Evolutionary conservation across 2,329 filamentous ascomycete genomes (phyloP).

Genomic region (Fusarium sp.): DNA sequence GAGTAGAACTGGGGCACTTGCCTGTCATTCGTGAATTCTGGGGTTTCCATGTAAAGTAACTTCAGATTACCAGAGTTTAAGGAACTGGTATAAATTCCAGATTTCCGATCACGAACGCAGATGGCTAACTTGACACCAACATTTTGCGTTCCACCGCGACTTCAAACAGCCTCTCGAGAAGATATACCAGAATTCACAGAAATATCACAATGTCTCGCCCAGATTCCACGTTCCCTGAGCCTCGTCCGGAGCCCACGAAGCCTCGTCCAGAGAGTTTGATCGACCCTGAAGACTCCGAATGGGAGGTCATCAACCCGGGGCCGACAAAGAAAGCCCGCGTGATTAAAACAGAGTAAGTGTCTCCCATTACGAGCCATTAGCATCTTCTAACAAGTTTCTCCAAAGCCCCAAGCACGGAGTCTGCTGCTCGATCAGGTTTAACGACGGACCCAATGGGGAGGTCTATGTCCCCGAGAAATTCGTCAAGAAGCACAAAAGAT

Average conservation of each 20-base stretch:
- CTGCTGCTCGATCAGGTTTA: background rate
- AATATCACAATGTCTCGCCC: background rate
- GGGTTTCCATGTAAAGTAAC: too few species aligned
- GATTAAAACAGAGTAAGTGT: background rate
- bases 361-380: background rate
- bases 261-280: background rate
- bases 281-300: background rate
- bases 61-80: too few species aligned
- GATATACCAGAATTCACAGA: too few species aligned
- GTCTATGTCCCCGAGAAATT: background rate
- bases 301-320: background rate
- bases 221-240: too few species aligned
- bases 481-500: background rate
- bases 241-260: too few species aligned
- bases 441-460: background rate
- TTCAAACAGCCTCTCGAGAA: too few species aligned
- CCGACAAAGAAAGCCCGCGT: background rate
- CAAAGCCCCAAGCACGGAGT: background rate
- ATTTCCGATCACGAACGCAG: too few species aligned
- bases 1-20: too few species aligned
- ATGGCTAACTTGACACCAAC: too few species aligned
- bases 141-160: too few species aligned
- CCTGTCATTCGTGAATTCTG: too few species aligned
- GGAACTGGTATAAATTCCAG: too few species aligned
- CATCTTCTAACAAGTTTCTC: background rate